Evolutionary conservation across 257 asterid genomes (phyloP), one percentile per base, ranked within the genome.

Genomic region (Dorcoceras hygrometricum): DNA sequence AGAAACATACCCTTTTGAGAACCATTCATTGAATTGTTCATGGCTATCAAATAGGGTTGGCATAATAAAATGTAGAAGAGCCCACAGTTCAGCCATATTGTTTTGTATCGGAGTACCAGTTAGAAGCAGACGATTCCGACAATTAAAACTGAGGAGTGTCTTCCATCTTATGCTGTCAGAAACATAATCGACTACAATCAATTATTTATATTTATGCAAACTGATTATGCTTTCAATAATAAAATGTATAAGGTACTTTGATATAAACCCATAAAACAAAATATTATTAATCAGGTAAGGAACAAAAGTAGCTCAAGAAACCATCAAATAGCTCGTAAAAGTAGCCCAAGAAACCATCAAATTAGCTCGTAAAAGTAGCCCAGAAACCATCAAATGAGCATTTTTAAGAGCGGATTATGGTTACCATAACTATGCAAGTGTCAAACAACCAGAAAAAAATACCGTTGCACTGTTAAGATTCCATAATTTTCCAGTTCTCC

Each of bases 31-130:
- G 82, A 94, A 94, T 77, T 94, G 97, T 69, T 90, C 97, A 5
- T 94, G 99, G 85, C 96, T 90, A 71, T 94, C 97, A 76, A 94
- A 94, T 64, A 94, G 80, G 28, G 97, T 90, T 29, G 99, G 99
- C 99, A 94, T 94, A 64, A 94, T 88, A 78, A 94, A 94, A 87
- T 94, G 99, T 26, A 94, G 87, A 61, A 94, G 97, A 0, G 99
- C 82, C 99, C 99, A 94, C 34, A 94, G 83, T 66, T 94, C 99
- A 72, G 97, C 97, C 97, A 94, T 90, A 87, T 94, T 90, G 72
- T 94, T 94, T 79, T 94, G 99, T 70, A 94, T 76, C 24, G 99
- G 99, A 67, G 99, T 94, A 66, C 99, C 99, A 59, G 99, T 94
- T 73, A 94, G 75, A 81, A 94, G 99, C 86, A 94, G 83, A 73